Conservation (phyloP, 257 asterid species). For the Solanum ossicruentum region DNA sequence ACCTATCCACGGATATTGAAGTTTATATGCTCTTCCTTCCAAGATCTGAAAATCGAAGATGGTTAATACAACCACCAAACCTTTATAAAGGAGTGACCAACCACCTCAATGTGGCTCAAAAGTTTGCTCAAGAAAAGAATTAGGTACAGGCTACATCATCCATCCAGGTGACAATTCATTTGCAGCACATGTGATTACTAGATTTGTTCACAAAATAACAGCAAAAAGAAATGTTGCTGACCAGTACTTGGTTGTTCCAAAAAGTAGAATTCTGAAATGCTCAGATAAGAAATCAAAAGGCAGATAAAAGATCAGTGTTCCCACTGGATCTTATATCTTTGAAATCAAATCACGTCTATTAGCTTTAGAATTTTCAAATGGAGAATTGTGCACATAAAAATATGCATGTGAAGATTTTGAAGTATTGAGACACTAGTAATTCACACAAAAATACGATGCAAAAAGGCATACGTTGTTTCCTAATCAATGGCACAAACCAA, state of each 20-base stretch:
- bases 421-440: neutral
- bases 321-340: neutral
- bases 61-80: neutral
- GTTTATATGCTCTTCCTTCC: slow-evolving; percentile 83
- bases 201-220: neutral
- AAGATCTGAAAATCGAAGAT: slow-evolving; percentile 44
- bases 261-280: neutral
- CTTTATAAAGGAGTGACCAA: neutral
- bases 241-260: neutral
- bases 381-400: neutral
- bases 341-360: neutral
- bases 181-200: neutral
- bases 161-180: neutral
- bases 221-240: neutral
- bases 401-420: no score
- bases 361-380: neutral
- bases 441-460: neutral
- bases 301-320: neutral
- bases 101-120: neutral
- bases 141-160: neutral
- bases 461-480: neutral
- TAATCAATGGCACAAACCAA: neutral
- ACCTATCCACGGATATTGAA: slow-evolving; percentile 98
- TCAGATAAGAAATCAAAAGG: neutral
- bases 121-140: neutral